Base-by-base conservation (phyloP, 305 asterid species). In the Plantago rigida region DNA sequence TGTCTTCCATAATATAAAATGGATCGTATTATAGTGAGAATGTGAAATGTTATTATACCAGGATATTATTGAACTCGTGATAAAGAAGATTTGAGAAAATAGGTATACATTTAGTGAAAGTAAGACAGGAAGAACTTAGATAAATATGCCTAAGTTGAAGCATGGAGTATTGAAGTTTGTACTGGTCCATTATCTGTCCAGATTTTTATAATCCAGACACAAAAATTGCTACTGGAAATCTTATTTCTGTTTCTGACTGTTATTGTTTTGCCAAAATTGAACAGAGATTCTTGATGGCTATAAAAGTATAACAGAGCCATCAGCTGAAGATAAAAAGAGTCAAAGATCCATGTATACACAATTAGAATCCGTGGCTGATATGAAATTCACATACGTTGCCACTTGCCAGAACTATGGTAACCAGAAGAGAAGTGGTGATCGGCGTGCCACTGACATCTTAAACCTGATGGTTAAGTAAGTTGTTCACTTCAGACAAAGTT, bases 381-480 rank as follows among this genome's bases (percentile, higher is more conserved):
- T 93, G 97, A 93, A 93, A 77, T 93, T 93, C 78, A 93, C 99
- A 47, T 93, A 93, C 47, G 89, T 93, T 31, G 97, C 99, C 62
- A 93, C 99, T 67, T 93, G 99, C 73, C 99, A 93, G 77, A 93
- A 81, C 64, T 93, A 93, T 63, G 99, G 99, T 53, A 93, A 82
- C 81, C 99, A 89, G 81, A 93, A 93, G 77, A 72, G 96, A 12
- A 82, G 84, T 73, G 96, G 97, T 58, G 99, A 93, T 81, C 96
- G 99, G 14, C 97, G 86, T 62, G 97, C 99, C 59, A 93, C 99
- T 24, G 99, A 93, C 74, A 93, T 93, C 77, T 76, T 93, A 71
- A 89, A 93, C 75, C 81, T 93, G 81, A 84, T 93, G 99, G 99
- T 93, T 62, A 89, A 93, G 97, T 93, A 84, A 72, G 99, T 82